Percentiles rank a stretch among this genome's conserved stretches.
phyloP scores from a whole-genome alignment of 768 basidiomycete species.

The Boletus pseudopeckii region DNA sequence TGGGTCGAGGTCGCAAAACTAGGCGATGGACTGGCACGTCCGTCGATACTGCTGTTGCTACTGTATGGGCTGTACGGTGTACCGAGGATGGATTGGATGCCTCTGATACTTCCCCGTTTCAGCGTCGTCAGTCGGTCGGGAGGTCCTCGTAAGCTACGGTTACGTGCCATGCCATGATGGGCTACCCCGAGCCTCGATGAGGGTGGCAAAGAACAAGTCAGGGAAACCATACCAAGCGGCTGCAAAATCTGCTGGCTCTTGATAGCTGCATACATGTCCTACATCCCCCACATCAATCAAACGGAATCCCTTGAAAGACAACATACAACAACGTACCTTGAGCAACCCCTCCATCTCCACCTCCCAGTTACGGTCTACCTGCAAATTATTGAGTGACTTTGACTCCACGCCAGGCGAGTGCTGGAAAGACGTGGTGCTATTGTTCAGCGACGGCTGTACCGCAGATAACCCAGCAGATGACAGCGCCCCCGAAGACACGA shows the following conservation, averaged over 20 bases:
- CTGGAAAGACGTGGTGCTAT: conserved; percentile 64
- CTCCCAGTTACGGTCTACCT: conserved; percentile 71
- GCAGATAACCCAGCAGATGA: conserved; percentile 35
- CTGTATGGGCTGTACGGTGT: conserved; percentile 79
- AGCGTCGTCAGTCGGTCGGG: conserved; percentile 71
- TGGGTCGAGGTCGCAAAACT: conserved; percentile 85
- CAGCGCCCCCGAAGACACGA: conserved; percentile 38
- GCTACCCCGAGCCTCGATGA: conserved; percentile 53
- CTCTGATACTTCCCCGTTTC: conserved; percentile 91
- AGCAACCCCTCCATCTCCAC: conserved; percentile 80
- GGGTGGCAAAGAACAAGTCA: conserved; percentile 47
- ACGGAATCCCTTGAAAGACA: neutral
- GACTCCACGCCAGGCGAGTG: conserved; percentile 42
- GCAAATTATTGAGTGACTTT: conserved; percentile 34
- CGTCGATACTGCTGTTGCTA: conserved; percentile 79
- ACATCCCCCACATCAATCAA: neutral
- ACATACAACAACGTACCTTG: conserved; percentile 50
- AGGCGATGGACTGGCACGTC: conserved; percentile 90
- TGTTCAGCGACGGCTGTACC: conserved; percentile 44
- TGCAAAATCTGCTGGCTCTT: conserved; percentile 89
- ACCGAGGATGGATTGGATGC: conserved; percentile 75
- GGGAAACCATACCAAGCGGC: conserved; percentile 51
- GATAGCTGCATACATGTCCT: conserved; percentile 95
- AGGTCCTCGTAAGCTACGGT: conserved; percentile 67
- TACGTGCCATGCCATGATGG: conserved; percentile 48